Conservation (phyloP, 495 filamentous ascomycete species). For the Xylaria curta region DNA sequence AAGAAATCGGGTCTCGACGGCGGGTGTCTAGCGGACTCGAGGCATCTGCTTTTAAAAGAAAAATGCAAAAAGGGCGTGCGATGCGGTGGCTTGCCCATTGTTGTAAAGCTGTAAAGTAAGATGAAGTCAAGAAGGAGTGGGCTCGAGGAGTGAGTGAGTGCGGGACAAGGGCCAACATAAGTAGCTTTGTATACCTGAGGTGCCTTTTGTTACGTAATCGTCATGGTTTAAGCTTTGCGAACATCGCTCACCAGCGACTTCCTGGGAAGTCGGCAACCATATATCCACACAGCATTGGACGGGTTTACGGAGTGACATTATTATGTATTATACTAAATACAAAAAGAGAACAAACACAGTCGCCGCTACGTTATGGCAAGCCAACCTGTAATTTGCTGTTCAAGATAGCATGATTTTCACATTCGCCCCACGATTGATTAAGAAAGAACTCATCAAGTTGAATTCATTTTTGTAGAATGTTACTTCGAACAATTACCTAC, state of each 20-base stretch:
- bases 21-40: not conserved
- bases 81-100: constrained; percentile 19
- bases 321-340: not conserved
- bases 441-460: not conserved
- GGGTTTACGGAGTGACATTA: not conserved
- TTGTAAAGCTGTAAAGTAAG: constrained; percentile 12
- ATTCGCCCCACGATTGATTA: not conserved
- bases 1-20: not conserved
- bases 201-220: not conserved
- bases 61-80: not conserved
- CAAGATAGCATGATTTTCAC: not conserved
- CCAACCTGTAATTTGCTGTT: not conserved
- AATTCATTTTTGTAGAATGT: not conserved
- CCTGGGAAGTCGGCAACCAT: too few species aligned
- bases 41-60: not conserved
- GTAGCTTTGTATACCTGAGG: not conserved
- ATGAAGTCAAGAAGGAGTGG: not conserved
- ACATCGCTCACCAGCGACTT: too few species aligned
- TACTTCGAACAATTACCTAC: not conserved
- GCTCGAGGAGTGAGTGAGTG: not conserved
- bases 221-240: not conserved
- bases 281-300: not conserved
- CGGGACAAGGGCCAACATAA: not conserved
- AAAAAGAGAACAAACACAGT: not conserved
- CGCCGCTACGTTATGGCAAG: not conserved